A percentile compares a stretch with the other conserved stretches of the same genome.
Conservation (phyloP, 164 flowering plant species). For the Vitis rotundifolia region DNA sequence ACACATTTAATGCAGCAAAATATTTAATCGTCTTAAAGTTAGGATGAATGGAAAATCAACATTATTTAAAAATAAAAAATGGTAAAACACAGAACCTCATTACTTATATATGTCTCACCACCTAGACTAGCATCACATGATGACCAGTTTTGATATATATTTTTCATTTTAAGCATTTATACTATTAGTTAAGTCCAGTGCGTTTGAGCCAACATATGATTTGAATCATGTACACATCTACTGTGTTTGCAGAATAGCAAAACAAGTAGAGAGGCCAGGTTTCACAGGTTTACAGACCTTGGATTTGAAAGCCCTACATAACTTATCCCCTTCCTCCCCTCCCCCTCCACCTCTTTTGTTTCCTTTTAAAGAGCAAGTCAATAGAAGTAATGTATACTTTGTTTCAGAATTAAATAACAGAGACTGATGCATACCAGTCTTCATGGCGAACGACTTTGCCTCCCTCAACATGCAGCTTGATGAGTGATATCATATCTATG, state of each 20-base stretch:
- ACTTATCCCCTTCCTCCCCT: no score
- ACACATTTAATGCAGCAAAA: constrained; percentile 1
- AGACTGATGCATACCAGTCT: constrained; percentile 56
- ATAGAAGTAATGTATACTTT: not conserved
- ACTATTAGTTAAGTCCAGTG: no score
- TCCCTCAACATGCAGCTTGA: constrained; percentile 56
- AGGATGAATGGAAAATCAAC: not conserved
- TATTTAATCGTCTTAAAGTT: not conserved
- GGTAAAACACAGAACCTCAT: not conserved
- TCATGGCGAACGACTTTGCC: constrained; percentile 83
- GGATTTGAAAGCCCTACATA: no score
- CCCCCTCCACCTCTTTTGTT: not conserved
- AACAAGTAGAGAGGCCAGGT: no score
- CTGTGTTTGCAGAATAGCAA: no score
- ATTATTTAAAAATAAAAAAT: not conserved
- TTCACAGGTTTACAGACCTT: no score
- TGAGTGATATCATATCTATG: constrained; percentile 70
- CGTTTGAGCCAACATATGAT: no score
- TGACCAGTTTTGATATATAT: no score
- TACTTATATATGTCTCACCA: no score
- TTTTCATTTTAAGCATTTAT: no score
- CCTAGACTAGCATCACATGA: no score
- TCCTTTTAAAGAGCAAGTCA: not conserved
- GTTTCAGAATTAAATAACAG: not conserved
- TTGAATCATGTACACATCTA: no score